phyloP scores from a whole-genome alignment of 371 early-diverging fungal genomes.

The Actinomortierella ambigua region DNA sequence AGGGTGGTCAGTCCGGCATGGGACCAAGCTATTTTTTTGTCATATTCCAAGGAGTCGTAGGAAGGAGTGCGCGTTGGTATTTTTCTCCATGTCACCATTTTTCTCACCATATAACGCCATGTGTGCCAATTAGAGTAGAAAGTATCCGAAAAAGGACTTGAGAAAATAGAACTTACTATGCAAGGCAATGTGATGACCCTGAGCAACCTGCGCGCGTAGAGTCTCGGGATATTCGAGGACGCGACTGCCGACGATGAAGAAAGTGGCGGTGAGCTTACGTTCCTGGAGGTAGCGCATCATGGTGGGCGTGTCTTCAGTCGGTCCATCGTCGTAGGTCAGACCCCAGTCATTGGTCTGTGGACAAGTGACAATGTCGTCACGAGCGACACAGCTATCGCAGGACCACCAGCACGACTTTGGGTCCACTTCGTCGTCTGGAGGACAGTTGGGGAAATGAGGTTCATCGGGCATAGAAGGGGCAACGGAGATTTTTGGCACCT shows the following conservation, averaged over 20 bases:
- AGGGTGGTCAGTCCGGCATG: constrained; percentile 67
- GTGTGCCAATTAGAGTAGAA: constrained; percentile 50
- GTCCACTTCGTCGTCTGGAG: not conserved
- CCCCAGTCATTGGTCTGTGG: constrained; percentile 21
- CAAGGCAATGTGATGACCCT: constrained; percentile 59
- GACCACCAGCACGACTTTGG: constrained; percentile 30
- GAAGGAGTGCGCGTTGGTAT: not conserved
- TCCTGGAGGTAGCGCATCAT: not conserved
- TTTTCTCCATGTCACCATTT: not conserved
- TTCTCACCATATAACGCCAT: constrained; percentile 48
- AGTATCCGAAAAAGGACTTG: constrained; percentile 56
- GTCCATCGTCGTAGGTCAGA: constrained; percentile 31
- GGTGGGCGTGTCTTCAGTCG: not conserved
- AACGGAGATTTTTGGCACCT: constrained; percentile 48
- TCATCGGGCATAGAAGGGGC: constrained; percentile 17
- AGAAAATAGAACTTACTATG: constrained; percentile 56
- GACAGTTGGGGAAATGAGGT: constrained; percentile 33
- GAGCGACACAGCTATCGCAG: constrained; percentile 37
- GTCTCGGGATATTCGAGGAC: constrained; percentile 54
- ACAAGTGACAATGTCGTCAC: constrained; percentile 43
- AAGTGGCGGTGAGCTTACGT: constrained; percentile 47
- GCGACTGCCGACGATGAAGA: constrained; percentile 60
- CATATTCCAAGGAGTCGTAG: constrained; percentile 48
- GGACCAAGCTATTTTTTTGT: constrained; percentile 52
- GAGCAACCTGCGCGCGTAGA: constrained; percentile 32